Evolutionary conservation across 371 early-diverging fungal species (phyloP).

Genomic region (Rhizopus delemar): DNA sequence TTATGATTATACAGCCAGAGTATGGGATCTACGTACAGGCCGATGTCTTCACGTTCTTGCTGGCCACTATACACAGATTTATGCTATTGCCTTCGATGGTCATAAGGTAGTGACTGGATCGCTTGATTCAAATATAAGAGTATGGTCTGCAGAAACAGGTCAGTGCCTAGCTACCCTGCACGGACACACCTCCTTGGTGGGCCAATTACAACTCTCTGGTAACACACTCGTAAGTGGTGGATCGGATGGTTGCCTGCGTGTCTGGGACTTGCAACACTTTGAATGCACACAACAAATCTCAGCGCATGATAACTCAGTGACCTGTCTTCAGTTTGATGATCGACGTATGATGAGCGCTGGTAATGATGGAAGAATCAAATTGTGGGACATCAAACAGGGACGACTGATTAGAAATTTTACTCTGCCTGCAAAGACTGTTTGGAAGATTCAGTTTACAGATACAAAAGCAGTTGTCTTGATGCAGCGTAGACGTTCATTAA

Average conservation of each 20-base stretch:
- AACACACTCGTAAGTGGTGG: slow-evolving; percentile 80
- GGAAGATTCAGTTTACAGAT: slow-evolving; percentile 66
- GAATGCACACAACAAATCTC: slow-evolving; percentile 70
- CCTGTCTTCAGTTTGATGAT: slow-evolving; percentile 83
- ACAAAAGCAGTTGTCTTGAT: slow-evolving; percentile 64
- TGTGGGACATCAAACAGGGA: slow-evolving; percentile 84
- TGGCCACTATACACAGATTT: slow-evolving; percentile 69
- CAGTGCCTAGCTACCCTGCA: slow-evolving; percentile 59
- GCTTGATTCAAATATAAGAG: slow-evolving; percentile 71
- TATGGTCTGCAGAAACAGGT: slow-evolving; percentile 72
- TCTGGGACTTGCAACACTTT: slow-evolving; percentile 82
- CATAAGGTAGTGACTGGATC: slow-evolving; percentile 74
- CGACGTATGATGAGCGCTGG: slow-evolving; percentile 81
- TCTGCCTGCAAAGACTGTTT: slow-evolving; percentile 59
- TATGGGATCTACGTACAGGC: slow-evolving; percentile 85
- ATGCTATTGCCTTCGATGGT: slow-evolving; percentile 71
- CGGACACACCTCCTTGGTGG: slow-evolving; percentile 87
- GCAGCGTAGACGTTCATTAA: slow-evolving; percentile 42
- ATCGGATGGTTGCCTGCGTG: slow-evolving; percentile 83
- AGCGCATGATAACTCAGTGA: slow-evolving; percentile 83
- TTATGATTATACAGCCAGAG: slow-evolving; percentile 87
- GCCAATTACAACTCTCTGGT: slow-evolving; percentile 78
- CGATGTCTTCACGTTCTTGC: slow-evolving; percentile 66
- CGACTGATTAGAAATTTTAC: slow-evolving; percentile 70
- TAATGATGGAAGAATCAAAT: slow-evolving; percentile 83